Evolutionary conservation across 148 eudicot genomes (phyloP).

Genomic region (Camellia japonica): DNA sequence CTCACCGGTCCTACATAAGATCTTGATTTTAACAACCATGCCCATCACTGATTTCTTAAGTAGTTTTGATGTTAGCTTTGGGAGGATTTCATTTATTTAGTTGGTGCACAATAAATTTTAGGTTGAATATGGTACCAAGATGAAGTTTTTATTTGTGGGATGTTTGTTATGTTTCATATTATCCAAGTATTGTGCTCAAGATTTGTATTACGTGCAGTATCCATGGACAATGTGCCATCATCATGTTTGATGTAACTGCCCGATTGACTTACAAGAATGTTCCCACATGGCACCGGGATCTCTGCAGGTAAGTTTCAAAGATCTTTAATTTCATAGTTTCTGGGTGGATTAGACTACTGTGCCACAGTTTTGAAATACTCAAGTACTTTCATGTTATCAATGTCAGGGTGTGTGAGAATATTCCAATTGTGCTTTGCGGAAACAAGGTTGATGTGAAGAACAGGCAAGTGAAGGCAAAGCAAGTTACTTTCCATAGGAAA

Average conservation of each 20-base stretch:
- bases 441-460: conserved; percentile 60
- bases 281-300: conserved; percentile 57
- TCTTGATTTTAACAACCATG: no score
- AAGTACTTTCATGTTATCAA: background rate
- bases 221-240: conserved; percentile 56
- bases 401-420: conserved; percentile 48
- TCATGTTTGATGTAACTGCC: conserved; percentile 55
- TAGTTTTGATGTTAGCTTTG: background rate
- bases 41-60: no score
- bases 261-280: conserved; percentile 57
- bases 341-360: background rate
- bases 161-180: background rate
- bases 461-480: conserved; percentile 52
- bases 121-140: background rate
- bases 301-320: conserved; percentile 31
- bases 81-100: background rate
- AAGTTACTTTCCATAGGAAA: conserved; percentile 52
- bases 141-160: background rate
- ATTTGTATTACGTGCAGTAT: conserved; percentile 26
- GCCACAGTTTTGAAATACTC: background rate
- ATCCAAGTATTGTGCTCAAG: background rate
- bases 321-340: background rate
- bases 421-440: conserved; percentile 53
- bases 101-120: background rate
- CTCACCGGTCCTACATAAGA: no score